These are phyloP conservation scores for Saturnispora galanensis DNA, from an alignment of 805 yeast species.

Conservation along the genomic window DNA sequence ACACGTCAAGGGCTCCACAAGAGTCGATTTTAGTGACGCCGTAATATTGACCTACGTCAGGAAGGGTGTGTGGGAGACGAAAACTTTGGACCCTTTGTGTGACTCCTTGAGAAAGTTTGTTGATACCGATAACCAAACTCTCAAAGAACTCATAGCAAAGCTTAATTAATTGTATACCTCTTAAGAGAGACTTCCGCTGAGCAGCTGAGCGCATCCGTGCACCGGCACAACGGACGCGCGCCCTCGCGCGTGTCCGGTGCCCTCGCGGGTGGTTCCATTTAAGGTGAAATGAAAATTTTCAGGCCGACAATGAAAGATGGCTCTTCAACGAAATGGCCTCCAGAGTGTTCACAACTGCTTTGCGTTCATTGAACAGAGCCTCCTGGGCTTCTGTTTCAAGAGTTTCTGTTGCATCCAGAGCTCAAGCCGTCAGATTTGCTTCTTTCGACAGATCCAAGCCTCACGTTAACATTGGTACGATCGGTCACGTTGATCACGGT, in stretches of 20 bases:
- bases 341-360: slow-evolving; percentile 23
- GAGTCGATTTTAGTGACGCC: slow-evolving; percentile 21
- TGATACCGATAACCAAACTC: slow-evolving; percentile 22
- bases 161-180: too few species aligned
- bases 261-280: not conserved
- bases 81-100: slow-evolving; percentile 14
- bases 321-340: slow-evolving; percentile 20
- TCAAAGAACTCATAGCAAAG: slow-evolving; percentile 10
- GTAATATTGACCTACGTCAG: slow-evolving; percentile 28
- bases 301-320: not conserved
- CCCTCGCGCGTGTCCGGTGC: not conserved
- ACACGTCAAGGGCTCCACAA: slow-evolving; percentile 16
- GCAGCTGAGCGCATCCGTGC: not conserved
- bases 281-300: not conserved
- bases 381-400: slow-evolving; percentile 15
- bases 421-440: slow-evolving; percentile 34
- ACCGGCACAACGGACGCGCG: not conserved
- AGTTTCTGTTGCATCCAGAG: slow-evolving; percentile 13
- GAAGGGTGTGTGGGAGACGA: slow-evolving; percentile 17
- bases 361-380: slow-evolving; percentile 23
- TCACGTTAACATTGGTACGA: slow-evolving; percentile 94
- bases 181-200: too few species aligned
- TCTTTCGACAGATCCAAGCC: slow-evolving; percentile 93
- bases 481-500: slow-evolving; percentile 99
- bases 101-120: slow-evolving; percentile 23